Evolutionary conservation across 305 asterid species (phyloP), one percentile per base, ranked within the genome.

Genomic region (Fraxinus platypoda): DNA sequence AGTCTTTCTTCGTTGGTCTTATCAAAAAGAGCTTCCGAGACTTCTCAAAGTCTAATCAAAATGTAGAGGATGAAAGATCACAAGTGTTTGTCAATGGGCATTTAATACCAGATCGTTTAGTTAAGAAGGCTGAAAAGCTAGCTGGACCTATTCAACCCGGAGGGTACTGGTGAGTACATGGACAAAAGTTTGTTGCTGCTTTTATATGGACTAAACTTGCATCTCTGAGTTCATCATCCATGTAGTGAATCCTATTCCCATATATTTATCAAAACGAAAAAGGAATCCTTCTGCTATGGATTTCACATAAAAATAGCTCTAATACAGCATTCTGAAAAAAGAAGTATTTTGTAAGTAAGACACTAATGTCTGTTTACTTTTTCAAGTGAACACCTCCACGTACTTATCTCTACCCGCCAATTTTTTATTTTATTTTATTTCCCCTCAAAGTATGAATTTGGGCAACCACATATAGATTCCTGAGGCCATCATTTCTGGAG

Each of bases 71-170:
- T n/a, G 89, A 87, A 74, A 88, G 87, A 80, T 81, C 92, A 8
- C 91, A 88, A 26, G 91, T 94, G 74, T 90, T 83, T 75, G 86
- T 95, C 7, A 95, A 95, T 34, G 99, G 98, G 81, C 92, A 88
- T 82, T 76, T 87, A 23, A 84, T 95, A 82, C 89, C 95, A 1
- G 94, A 89, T 78, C 92, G 89, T 15, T 83, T 81, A 1, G 92
- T 95, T 80, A 92, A 89, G 92, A 93, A 91, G 90, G 98, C 97
- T 66, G 98, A 93, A 84, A 91, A 90, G 85, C 87, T 89, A 77
- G 93, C 98, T 76, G 98, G 98, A 46, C 87, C 97, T 71, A 88
- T 95, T 84, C 97, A 91, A 87, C 93, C 98, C 0, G 97, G 98
- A 79, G 89, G 91, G n/a, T 95, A 92, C 84, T 95, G 97, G 98